Conservation (phyloP, 1,284 basidiomycete species). For the Melanopsichium pennsylvanicum region DNA sequence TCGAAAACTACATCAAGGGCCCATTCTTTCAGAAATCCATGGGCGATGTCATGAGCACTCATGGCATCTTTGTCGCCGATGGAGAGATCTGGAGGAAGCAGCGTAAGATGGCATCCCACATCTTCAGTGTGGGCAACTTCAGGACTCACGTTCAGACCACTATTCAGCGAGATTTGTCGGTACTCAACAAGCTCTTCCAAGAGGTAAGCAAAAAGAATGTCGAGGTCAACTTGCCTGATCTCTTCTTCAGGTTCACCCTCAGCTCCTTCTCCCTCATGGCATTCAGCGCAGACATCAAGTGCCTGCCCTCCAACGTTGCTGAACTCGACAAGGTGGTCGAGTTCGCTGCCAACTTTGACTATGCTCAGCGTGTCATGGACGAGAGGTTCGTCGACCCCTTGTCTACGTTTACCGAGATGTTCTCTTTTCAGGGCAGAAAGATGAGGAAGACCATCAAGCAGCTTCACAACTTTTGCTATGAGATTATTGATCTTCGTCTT, state of each 20-base stretch:
- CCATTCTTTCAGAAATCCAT: slow-evolving; percentile 29
- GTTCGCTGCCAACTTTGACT: slow-evolving; percentile 64
- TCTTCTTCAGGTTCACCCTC: slow-evolving; percentile 56
- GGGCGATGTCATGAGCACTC: slow-evolving; percentile 42
- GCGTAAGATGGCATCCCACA: slow-evolving; percentile 54
- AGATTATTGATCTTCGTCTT: slow-evolving; percentile 49
- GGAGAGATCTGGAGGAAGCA: slow-evolving; percentile 58
- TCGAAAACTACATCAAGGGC: slow-evolving; percentile 49
- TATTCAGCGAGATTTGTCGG: slow-evolving; percentile 33
- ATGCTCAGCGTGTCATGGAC: slow-evolving; percentile 59
- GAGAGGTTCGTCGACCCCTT: slow-evolving; percentile 45
- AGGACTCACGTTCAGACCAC: slow-evolving; percentile 43
- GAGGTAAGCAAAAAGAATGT: slow-evolving; percentile 9
- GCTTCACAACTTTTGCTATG: slow-evolving; percentile 40
- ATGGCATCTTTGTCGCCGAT: slow-evolving; percentile 59
- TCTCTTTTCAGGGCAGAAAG: slow-evolving; percentile 33
- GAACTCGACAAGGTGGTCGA: slow-evolving; percentile 53
- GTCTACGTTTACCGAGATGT: slow-evolving; percentile 42
- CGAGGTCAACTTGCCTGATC: slow-evolving; percentile 47
- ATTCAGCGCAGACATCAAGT: slow-evolving; percentile 43
- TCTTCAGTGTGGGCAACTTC: slow-evolving; percentile 57
- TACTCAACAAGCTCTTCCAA: slow-evolving; percentile 28
- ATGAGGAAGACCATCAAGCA: slow-evolving; percentile 42
- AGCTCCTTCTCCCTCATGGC: slow-evolving; percentile 55
- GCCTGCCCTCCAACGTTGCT: slow-evolving; percentile 34